Percentiles rank a stretch among this genome's conserved stretches.
Evolutionary conservation across 228 moss, liverwort and hornwort genomes (phyloP).

Genomic region (Sphagnum fallax): DNA sequence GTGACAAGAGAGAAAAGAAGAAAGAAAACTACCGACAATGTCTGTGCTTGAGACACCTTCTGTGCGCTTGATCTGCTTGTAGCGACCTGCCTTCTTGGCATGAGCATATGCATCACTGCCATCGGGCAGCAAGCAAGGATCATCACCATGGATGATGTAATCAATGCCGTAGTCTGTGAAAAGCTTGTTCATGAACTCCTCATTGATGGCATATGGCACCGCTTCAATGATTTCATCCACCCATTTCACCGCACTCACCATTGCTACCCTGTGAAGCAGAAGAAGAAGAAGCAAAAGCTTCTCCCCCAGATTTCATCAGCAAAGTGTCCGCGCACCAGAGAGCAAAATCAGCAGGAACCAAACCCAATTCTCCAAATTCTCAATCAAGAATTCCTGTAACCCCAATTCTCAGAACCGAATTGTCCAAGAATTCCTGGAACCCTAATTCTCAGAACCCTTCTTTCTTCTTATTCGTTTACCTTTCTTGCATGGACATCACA

Average conservation of each 20-base stretch:
- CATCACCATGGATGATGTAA: constrained; percentile 63
- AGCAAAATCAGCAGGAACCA: not conserved
- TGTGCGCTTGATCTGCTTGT: constrained; percentile 56
- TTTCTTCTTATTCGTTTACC: constrained; percentile 10
- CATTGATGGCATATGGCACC: constrained; percentile 54
- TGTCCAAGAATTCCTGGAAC: not conserved
- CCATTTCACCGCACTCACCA: constrained; percentile 61
- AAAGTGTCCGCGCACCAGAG: not conserved
- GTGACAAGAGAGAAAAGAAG: not conserved
- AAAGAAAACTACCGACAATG: constrained; percentile 35
- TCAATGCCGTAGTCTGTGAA: constrained; percentile 48
- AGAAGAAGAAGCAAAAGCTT: not conserved
- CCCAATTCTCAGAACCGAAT: not conserved
- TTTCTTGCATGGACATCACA: constrained; percentile 61
- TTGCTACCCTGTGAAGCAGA: constrained; percentile 33
- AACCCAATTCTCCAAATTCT: too few relatives aligned
- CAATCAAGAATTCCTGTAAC: not conserved
- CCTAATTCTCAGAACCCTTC: not conserved
- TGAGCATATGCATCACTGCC: constrained; percentile 56
- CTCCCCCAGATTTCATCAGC: not conserved
- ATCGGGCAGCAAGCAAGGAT: constrained; percentile 59
- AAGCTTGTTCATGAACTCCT: constrained; percentile 62
- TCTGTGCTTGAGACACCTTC: constrained; percentile 61
- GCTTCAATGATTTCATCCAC: constrained; percentile 49
- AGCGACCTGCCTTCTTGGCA: constrained; percentile 49